A percentile compares a stretch with the other conserved stretches of the same genome.
Conservation (phyloP, 345 rosid species). For the Hibiscus trionum region DNA sequence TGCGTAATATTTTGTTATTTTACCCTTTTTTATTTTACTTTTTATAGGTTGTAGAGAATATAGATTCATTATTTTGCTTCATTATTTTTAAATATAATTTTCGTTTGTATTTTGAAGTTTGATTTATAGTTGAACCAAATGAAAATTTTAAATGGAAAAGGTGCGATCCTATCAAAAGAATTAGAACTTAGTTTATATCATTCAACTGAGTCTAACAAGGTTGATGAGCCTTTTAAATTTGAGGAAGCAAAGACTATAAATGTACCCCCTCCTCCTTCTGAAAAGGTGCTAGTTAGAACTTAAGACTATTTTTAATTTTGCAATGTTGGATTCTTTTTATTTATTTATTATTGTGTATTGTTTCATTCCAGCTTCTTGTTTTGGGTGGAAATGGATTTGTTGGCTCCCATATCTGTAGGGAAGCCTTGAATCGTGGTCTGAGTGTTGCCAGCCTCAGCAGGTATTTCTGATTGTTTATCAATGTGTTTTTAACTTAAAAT, state of each 20-base stretch:
- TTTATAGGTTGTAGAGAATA: neutral
- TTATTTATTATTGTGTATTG: neutral
- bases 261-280: slow-evolving; percentile 64
- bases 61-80: neutral
- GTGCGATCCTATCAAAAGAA: no score
- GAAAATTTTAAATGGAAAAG: no score
- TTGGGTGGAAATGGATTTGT: slow-evolving; percentile 98
- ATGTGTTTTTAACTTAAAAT: neutral
- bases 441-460: slow-evolving; percentile 92
- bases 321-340: neutral
- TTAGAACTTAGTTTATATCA: slow-evolving; percentile 5
- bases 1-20: neutral
- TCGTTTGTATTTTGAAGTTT: no score
- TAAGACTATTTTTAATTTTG: neutral
- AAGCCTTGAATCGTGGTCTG: slow-evolving; percentile 73
- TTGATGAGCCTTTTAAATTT: slow-evolving; percentile 67
- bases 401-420: slow-evolving; percentile 83
- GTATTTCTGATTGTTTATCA: slow-evolving; percentile 22
- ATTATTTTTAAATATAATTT: neutral
- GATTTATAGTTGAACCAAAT: no score
- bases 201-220: slow-evolving; percentile 63
- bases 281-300: slow-evolving; percentile 40
- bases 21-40: no score
- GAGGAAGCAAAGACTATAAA: slow-evolving; percentile 88
- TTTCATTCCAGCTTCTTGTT: slow-evolving; percentile 65